Conservation (phyloP, 306 rosid species). For the Citrullus mucosospermus region DNA sequence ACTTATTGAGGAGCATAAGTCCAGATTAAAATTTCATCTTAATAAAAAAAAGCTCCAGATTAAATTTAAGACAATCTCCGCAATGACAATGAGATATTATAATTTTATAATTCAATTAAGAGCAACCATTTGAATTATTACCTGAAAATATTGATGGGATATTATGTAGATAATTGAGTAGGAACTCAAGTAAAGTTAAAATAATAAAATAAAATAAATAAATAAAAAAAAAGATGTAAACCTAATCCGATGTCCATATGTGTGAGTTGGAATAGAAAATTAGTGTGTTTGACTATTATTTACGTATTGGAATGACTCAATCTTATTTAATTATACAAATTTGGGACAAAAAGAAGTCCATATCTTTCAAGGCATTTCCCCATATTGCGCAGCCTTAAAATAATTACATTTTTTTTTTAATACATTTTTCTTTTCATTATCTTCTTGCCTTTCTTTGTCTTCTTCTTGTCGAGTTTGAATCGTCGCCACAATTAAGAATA, state of each 20-base stretch:
- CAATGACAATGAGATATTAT: no score
- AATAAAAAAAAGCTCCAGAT: no score
- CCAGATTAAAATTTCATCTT: no score
- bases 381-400: neutral
- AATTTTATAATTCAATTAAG: neutral
- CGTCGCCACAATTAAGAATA: neutral
- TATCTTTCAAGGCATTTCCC: neutral
- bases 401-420: neutral
- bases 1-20: no score
- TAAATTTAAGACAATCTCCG: neutral
- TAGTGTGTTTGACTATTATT: neutral
- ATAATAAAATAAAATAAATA: no score
- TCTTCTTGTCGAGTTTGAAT: conserved; percentile 1
- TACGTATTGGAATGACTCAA: neutral
- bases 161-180: neutral
- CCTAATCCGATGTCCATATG: neutral
- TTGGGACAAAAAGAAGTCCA: neutral
- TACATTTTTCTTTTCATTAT: neutral
- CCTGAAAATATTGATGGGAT: neutral
- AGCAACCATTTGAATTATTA: neutral
- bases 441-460: neutral
- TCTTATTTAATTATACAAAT: neutral
- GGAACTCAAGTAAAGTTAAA: neutral
- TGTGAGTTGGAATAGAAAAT: neutral
- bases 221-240: neutral